Conservation (phyloP, 2,329 filamentous ascomycete species). For the Trichoderma asperellum region DNA sequence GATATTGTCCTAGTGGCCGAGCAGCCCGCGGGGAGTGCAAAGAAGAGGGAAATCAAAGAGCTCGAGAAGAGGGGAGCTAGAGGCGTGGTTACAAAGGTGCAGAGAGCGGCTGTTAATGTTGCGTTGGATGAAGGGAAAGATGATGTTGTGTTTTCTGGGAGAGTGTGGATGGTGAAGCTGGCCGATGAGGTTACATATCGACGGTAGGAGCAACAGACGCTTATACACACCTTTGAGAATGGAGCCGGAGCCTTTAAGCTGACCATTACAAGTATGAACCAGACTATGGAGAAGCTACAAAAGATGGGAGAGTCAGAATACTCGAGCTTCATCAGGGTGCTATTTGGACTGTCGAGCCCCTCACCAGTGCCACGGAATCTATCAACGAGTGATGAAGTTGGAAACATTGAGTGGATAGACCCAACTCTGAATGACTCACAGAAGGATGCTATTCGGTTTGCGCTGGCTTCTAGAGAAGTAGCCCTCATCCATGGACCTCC, state of each 20-base stretch:
- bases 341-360: conserved; percentile 63
- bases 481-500: conserved; percentile 93
- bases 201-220: conserved; percentile 44
- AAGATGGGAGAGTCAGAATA: conserved; percentile 63
- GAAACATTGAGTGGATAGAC: conserved; percentile 63
- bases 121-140: conserved; percentile 70
- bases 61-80: conserved; percentile 68
- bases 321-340: conserved; percentile 62
- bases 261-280: conserved; percentile 57
- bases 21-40: conserved; percentile 72
- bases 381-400: conserved; percentile 47
- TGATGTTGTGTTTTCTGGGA: conserved; percentile 48
- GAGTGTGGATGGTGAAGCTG: conserved; percentile 68
- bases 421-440: conserved; percentile 66
- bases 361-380: conserved; percentile 52
- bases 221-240: not conserved
- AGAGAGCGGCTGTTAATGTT: conserved; percentile 62
- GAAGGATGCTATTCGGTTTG: conserved; percentile 76
- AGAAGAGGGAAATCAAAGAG: conserved; percentile 72
- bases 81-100: conserved; percentile 71
- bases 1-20: conserved; percentile 79
- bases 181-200: conserved; percentile 70
- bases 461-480: conserved; percentile 78
- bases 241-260: not conserved
- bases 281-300: conserved; percentile 62